Percentiles rank a stretch among this genome's conserved stretches.
phyloP scores from a whole-genome alignment of 306 rosid species.

The Lathyrus tuberosus region DNA sequence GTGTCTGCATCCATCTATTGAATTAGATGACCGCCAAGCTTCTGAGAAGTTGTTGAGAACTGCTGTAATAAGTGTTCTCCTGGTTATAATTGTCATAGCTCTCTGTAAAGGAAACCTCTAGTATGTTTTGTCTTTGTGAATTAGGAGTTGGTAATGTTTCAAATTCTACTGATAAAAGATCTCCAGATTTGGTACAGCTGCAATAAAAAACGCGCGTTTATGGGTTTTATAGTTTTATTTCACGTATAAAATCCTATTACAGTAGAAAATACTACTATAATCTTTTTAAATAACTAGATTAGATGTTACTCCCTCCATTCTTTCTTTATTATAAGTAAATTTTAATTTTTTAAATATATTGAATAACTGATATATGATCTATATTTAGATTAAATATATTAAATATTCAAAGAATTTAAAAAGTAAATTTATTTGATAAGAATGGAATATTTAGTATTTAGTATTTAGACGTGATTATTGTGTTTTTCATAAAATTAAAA shows the following conservation, averaged over 20 bases:
- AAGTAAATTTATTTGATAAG: no score
- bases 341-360: no score
- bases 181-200: slow-evolving; percentile 25
- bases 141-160: slow-evolving; percentile 29
- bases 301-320: neutral
- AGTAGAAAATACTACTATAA: neutral
- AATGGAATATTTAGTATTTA: no score
- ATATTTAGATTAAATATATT: no score
- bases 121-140: slow-evolving; percentile 26
- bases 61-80: slow-evolving; percentile 63
- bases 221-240: neutral
- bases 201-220: neutral
- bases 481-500: no score
- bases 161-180: slow-evolving; percentile 32
- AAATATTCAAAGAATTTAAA: no score
- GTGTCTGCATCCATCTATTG: slow-evolving; percentile 41
- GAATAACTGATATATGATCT: no score
- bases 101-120: slow-evolving; percentile 34
- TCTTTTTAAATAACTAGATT: no score
- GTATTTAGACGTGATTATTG: no score
- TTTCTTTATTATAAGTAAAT: no score
- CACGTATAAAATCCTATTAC: neutral
- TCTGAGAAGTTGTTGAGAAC: slow-evolving; percentile 66
- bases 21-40: slow-evolving; percentile 39
- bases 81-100: slow-evolving; percentile 69